Evolutionary conservation across 1,284 basidiomycete genomes (phyloP).

Genomic region (Microbotryomycetes sp.): DNA sequence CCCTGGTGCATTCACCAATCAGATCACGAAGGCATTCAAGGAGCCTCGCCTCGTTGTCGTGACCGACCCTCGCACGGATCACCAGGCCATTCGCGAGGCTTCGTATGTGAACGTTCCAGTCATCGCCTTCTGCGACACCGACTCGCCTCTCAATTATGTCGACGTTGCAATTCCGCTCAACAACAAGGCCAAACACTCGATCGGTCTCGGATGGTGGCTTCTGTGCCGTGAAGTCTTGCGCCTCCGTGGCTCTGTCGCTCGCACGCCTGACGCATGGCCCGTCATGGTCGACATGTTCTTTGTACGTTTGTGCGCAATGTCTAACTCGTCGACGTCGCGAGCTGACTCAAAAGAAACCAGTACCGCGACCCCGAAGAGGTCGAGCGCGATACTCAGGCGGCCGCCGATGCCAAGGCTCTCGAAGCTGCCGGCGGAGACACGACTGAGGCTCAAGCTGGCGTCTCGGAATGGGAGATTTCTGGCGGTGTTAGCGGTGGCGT

Average conservation of each 20-base stretch:
- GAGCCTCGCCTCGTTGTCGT: constrained; percentile 97
- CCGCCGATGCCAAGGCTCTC: constrained; percentile 59
- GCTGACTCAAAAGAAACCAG: constrained; percentile 34
- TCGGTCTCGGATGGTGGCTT: constrained; percentile 98
- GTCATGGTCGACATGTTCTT: constrained; percentile 99
- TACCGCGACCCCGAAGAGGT: constrained; percentile 99
- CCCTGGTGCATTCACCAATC: constrained; percentile 87
- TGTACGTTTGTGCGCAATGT: constrained; percentile 5
- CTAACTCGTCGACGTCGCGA: background rate
- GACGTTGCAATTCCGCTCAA: constrained; percentile 98
- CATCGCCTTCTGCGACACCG: constrained; percentile 97
- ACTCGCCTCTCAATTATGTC: constrained; percentile 93
- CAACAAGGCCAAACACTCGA: constrained; percentile 96
- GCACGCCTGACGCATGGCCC: constrained; percentile 85
- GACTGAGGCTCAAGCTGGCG: constrained; percentile 47
- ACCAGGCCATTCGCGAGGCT: constrained; percentile 99
- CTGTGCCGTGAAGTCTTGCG: constrained; percentile 96
- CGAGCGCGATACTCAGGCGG: constrained; percentile 90
- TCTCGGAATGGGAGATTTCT: constrained; percentile 37
- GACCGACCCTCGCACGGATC: constrained; percentile 97
- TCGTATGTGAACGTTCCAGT: constrained; percentile 99
- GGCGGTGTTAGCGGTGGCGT: constrained; percentile 38
- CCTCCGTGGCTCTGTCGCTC: constrained; percentile 83
- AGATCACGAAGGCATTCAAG: constrained; percentile 97
- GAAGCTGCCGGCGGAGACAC: constrained; percentile 34